Percentiles rank a stretch among this genome's conserved stretches.
These are phyloP conservation scores for Cenchrus americanus DNA, from an alignment of 176 grass and related monocot species.

Conservation along the genomic window DNA sequence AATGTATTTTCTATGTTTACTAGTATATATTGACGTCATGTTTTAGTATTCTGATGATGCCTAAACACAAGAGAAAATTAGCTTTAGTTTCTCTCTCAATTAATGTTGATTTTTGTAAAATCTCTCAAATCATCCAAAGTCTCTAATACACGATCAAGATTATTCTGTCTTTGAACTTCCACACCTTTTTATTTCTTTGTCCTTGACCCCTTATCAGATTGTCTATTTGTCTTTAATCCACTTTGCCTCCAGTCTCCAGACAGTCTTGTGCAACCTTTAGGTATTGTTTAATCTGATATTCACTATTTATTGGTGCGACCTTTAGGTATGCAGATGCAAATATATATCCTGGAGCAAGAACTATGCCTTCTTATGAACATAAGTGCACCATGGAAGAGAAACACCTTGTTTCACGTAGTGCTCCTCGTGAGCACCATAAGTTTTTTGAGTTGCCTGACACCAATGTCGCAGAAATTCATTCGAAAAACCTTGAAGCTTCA, in stretches of 20 bases:
- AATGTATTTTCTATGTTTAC: neutral
- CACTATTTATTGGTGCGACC: conserved; percentile 31
- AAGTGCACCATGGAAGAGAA: conserved; percentile 38
- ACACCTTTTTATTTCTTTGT: neutral
- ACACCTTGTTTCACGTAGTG: conserved; percentile 48
- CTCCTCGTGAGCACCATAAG: conserved; percentile 48
- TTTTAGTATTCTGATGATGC: neutral
- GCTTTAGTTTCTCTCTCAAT: neutral
- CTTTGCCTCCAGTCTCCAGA: neutral
- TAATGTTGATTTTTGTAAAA: neutral
- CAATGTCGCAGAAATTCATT: conserved; percentile 48
- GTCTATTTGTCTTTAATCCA: neutral
- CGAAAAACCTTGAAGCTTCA: conserved; percentile 47
- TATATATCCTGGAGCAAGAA: conserved; percentile 54
- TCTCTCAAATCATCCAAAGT: neutral
- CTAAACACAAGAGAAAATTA: neutral
- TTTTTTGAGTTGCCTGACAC: conserved; percentile 41
- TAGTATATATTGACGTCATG: neutral
- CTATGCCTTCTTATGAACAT: conserved; percentile 23
- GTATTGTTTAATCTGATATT: conserved; percentile 27
- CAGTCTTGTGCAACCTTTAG: neutral
- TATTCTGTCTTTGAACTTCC: neutral
- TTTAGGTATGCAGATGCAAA: conserved; percentile 53
- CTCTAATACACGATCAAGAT: neutral
- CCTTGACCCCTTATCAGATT: conserved; percentile 1